Base-by-base conservation (phyloP, 2,329 filamentous ascomycete species). In the Colletotrichum sp. region DNA sequence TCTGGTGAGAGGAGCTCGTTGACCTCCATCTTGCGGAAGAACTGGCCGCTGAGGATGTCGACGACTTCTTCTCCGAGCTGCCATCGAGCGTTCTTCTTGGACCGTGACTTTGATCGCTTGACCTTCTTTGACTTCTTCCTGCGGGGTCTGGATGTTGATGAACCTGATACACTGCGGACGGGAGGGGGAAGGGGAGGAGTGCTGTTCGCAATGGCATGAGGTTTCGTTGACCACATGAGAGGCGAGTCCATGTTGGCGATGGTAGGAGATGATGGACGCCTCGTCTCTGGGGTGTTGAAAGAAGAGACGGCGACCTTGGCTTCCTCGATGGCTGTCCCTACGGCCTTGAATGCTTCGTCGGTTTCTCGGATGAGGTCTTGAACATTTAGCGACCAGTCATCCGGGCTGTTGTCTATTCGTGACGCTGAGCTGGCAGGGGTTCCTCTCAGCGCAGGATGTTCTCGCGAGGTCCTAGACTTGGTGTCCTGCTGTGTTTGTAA, bases 1-100 rank as follows among this genome's bases (percentile, higher is more conserved):
- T 87, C 85, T 21, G 90, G 88, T 13, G 90, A 89, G 15, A 92
- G 82, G 85, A 92, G 91, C 82, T 93, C 91, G 68, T 92, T 89
- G 0, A 87, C 90, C 76, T 93, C 90, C 69, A 90, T 85, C 63
- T 87, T 87, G 76, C 87, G 87, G 80, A 93, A 92, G 62, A 90
- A 85, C 59, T 89, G 89, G 21, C 88, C 88, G 57, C 85, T 89
- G 75, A 93, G 87, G 13, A 92, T 84, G 34, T 91, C 90, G n/a
- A 89, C 86, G 79, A 93, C 86, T 77, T 91, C 91, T 68, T 90
- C 89, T 0, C 90, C 86, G 34, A 92, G 81, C 16, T 87, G 88
- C 89, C 90, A 91, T 82, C 88, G 85, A 59, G 88, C 81, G 26
- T 81, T 82, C n/a, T 79, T 81, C 77, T 81, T 84, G 60, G 82